These are phyloP conservation scores for Trametes elegans DNA, from an alignment of 768 basidiomycete genomes.

Conservation along the genomic window DNA sequence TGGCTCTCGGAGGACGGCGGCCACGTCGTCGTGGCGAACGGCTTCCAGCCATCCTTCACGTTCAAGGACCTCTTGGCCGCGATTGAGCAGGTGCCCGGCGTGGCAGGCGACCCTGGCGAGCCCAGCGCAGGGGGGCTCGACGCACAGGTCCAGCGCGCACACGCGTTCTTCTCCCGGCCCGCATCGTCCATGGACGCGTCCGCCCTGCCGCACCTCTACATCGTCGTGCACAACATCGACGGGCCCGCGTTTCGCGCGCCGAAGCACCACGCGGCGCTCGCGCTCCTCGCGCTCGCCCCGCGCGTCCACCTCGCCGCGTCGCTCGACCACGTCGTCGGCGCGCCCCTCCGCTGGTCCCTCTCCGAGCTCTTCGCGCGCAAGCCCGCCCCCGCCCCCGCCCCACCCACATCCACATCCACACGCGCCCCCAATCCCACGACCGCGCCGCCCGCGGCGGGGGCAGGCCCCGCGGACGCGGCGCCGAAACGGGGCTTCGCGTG, in stretches of 20 bases:
- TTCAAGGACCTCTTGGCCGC: slow-evolving; percentile 45
- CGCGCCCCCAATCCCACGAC: slow-evolving; percentile 5
- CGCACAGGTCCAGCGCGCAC: slow-evolving; percentile 61
- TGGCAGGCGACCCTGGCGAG: slow-evolving; percentile 31
- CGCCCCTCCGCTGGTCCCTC: slow-evolving; percentile 80
- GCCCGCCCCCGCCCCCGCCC: slow-evolving; percentile 28
- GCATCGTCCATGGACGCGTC: too few species aligned
- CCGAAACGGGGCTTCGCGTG: slow-evolving; percentile 59
- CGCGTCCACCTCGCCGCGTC: slow-evolving; percentile 82
- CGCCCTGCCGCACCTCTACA: slow-evolving; percentile 53
- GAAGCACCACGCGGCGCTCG: slow-evolving; percentile 64
- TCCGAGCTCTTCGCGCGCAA: slow-evolving; percentile 50
- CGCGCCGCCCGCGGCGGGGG: slow-evolving; percentile 6
- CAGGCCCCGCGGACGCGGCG: not conserved
- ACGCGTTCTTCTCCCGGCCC: slow-evolving; percentile 52
- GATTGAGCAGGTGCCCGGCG: slow-evolving; percentile 44
- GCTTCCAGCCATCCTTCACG: slow-evolving; percentile 23
- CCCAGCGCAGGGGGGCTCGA: slow-evolving; percentile 50
- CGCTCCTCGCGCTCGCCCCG: slow-evolving; percentile 68
- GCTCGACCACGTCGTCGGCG: slow-evolving; percentile 76
- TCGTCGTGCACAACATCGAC: slow-evolving; percentile 91
- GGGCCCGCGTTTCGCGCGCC: slow-evolving; percentile 61
- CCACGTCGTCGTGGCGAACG: slow-evolving; percentile 24
- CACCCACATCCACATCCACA: not conserved
- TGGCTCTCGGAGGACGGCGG: slow-evolving; percentile 34